Evolutionary conservation across 306 rosid genomes (phyloP).

Genomic region (Ochetophila trinervis): DNA sequence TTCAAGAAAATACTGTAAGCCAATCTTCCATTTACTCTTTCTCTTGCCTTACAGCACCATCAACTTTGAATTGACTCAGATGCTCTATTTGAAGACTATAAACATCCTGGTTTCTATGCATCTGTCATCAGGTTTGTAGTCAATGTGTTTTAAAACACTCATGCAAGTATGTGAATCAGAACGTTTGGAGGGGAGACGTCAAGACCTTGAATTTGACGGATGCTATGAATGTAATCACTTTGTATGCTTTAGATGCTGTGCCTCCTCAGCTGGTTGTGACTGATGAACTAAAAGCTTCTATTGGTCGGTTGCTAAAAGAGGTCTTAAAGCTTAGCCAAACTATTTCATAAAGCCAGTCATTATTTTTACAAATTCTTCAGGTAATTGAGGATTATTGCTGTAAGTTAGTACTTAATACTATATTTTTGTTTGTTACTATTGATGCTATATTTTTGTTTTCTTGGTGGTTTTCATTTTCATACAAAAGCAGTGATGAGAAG

Average conservation of each 20-base stretch:
- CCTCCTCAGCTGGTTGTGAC: constrained; percentile 51
- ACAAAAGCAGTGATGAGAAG: neutral
- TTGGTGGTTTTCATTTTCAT: no score
- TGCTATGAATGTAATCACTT: constrained; percentile 43
- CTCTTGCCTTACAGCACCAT: neutral
- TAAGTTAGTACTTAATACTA: neutral
- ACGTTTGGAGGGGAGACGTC: constrained; percentile 39
- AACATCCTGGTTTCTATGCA: neutral
- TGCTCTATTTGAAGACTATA: neutral
- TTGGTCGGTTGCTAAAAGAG: constrained; percentile 57
- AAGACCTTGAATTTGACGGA: constrained; percentile 41
- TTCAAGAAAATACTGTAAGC: constrained; percentile 50
- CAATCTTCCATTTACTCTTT: neutral
- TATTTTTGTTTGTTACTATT: no score
- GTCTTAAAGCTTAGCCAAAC: constrained; percentile 52
- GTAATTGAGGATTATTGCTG: constrained; percentile 13
- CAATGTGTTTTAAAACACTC: constrained; percentile 39
- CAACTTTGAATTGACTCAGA: neutral
- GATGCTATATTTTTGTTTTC: neutral
- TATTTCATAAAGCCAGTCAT: constrained; percentile 17
- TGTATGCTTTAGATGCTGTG: constrained; percentile 50
- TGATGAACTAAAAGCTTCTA: constrained; percentile 38
- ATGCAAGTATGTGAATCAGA: constrained; percentile 49
- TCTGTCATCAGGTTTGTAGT: constrained; percentile 41
- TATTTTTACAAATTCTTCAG: neutral